phyloP scores from a whole-genome alignment of 2,329 filamentous ascomycete species.

The Penicillium occitanis region DNA sequence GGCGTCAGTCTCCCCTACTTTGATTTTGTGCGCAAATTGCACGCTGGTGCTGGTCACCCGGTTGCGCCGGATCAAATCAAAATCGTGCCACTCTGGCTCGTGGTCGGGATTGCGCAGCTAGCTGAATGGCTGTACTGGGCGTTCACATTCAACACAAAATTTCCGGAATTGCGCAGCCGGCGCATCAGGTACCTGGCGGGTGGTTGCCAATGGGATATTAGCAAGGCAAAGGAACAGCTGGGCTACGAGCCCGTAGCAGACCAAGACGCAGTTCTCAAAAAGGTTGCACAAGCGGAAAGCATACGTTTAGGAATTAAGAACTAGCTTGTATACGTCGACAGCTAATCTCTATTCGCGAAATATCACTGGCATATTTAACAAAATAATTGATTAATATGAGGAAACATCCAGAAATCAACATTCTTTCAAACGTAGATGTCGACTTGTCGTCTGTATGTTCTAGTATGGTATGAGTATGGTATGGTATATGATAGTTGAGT shows the following conservation, averaged over 20 bases:
- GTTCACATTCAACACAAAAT: conserved; percentile 16
- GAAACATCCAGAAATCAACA: no score
- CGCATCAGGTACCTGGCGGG: conserved; percentile 10
- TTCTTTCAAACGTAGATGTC: no score
- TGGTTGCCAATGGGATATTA: conserved; percentile 15
- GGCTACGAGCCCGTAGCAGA: conserved; percentile 10
- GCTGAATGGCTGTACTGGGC: conserved; percentile 13
- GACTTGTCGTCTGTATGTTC: no score
- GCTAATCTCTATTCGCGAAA: no score
- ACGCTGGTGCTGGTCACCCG: conserved; percentile 13
- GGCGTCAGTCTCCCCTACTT: conserved; percentile 17
- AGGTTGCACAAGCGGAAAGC: conserved; percentile 9
- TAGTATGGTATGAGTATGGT: no score
- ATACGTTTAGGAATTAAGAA: conserved; percentile 8
- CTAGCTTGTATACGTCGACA: no score
- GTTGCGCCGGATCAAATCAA: conserved; percentile 16
- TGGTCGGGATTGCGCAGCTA: conserved; percentile 7
- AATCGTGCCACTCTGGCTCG: conserved; percentile 13
- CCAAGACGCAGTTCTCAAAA: conserved; percentile 9
- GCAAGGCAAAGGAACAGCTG: conserved; percentile 15
- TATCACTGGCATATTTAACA: no score
- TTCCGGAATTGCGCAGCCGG: conserved; percentile 11
- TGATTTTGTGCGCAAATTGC: conserved; percentile 14
- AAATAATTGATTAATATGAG: no score
- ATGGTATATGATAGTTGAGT: no score